Evolutionary conservation across 345 rosid species (phyloP).

Genomic region (Eucalyptus pauciflora): DNA sequence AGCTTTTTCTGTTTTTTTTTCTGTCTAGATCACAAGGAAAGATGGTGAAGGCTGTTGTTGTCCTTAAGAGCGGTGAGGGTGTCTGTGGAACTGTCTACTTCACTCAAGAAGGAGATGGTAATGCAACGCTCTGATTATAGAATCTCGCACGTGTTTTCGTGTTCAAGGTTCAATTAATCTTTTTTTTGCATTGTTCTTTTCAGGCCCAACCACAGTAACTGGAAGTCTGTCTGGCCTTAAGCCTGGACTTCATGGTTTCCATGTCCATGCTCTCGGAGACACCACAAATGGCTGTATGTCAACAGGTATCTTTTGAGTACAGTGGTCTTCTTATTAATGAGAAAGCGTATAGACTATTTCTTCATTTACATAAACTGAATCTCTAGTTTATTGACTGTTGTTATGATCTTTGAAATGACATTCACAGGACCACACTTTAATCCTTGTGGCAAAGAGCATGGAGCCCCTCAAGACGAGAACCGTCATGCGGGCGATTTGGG

Average conservation of each 20-base stretch:
- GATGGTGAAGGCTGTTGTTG: constrained; percentile 90
- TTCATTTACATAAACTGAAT: neutral
- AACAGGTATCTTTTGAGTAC: constrained; percentile 41
- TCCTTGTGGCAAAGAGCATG: constrained; percentile 81
- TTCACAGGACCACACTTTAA: constrained; percentile 78
- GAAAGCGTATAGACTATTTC: neutral
- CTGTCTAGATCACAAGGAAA: constrained; percentile 54
- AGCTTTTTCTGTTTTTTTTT: neutral
- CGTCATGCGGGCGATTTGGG: constrained; percentile 99
- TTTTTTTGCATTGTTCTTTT: neutral
- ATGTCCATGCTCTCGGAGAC: constrained; percentile 96
- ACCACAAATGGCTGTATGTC: constrained; percentile 99
- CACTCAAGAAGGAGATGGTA: constrained; percentile 80
- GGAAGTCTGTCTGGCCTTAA: constrained; percentile 80
- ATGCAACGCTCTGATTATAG: neutral
- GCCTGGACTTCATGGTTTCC: constrained; percentile 96
- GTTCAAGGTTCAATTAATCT: neutral
- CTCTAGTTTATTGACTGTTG: neutral
- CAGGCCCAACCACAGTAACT: constrained; percentile 72
- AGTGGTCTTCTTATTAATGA: neutral
- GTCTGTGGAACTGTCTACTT: constrained; percentile 72
- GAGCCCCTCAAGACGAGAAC: constrained; percentile 75
- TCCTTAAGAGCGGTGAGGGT: constrained; percentile 61
- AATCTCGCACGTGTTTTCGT: neutral
- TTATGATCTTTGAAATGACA: neutral